These are phyloP conservation scores for Fusarium stilboides DNA, from an alignment of 2,329 filamentous ascomycete genomes.

Conservation along the genomic window DNA sequence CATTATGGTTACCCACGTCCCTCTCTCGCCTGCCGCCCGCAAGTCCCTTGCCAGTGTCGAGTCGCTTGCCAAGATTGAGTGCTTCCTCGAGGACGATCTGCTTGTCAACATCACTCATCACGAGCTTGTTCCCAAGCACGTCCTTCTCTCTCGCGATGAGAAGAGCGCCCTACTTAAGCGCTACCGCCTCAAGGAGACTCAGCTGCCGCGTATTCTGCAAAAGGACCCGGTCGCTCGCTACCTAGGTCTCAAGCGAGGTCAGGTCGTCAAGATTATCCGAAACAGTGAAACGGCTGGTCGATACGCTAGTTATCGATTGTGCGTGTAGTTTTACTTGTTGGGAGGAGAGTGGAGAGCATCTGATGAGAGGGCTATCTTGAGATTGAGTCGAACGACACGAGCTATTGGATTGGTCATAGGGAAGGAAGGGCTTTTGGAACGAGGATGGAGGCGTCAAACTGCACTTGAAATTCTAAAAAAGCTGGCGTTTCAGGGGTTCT, in stretches of 20 bases:
- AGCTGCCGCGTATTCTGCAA: conserved; percentile 91
- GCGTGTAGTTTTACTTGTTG: conserved; percentile 61
- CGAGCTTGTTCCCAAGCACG: conserved; percentile 94
- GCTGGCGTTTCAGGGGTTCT: conserved; percentile 52
- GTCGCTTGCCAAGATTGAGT: conserved; percentile 86
- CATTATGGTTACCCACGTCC: conserved; percentile 87
- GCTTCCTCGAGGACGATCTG: conserved; percentile 95
- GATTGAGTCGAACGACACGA: conserved; percentile 5
- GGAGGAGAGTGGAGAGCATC: neutral
- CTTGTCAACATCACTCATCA: conserved; percentile 99
- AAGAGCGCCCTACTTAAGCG: conserved; percentile 87
- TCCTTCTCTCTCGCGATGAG: conserved; percentile 90
- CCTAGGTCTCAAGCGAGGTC: conserved; percentile 88
- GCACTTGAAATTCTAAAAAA: conserved; percentile 51
- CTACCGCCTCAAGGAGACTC: conserved; percentile 97
- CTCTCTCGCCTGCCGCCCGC: conserved; percentile 88
- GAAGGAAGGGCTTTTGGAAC: conserved; percentile 37
- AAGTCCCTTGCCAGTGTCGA: conserved; percentile 87
- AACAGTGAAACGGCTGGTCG: conserved; percentile 95
- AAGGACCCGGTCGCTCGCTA: conserved; percentile 95
- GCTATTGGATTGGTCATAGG: conserved; percentile 31
- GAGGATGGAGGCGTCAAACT: conserved; percentile 51
- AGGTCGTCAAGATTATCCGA: conserved; percentile 98
- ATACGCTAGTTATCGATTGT: conserved; percentile 92
- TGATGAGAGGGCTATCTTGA: neutral